These are phyloP conservation scores for Phyllosticta paracitricarpa DNA, from an alignment of 2,329 filamentous ascomycete genomes.

Conservation along the genomic window DNA sequence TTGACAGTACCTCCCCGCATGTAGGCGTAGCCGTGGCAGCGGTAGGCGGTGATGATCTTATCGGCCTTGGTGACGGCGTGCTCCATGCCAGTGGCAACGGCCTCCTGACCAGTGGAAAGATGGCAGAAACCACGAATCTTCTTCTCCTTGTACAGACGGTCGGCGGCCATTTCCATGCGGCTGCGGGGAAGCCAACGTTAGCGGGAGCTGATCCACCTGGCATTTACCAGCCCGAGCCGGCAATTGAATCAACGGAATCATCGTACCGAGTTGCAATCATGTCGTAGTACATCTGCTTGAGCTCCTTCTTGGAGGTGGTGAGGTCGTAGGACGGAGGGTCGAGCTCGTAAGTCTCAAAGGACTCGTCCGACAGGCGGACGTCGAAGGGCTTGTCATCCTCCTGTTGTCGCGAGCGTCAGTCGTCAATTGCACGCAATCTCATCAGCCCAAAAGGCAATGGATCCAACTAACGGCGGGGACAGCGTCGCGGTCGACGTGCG, in stretches of 20 bases:
- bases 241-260: neutral
- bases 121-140: slow-evolving; percentile 99
- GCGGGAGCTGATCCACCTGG: neutral
- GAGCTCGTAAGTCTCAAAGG: slow-evolving; percentile 98
- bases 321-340: slow-evolving; percentile 91
- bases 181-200: slow-evolving; percentile 36
- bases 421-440: neutral
- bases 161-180: slow-evolving; percentile 99
- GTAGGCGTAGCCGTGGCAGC: slow-evolving; percentile 95
- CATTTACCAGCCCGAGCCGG: neutral
- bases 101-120: slow-evolving; percentile 94
- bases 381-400: slow-evolving; percentile 90
- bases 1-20: slow-evolving; percentile 90
- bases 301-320: slow-evolving; percentile 89
- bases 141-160: slow-evolving; percentile 99
- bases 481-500: slow-evolving; percentile 71
- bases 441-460: neutral
- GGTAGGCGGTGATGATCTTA: slow-evolving; percentile 95
- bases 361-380: slow-evolving; percentile 90
- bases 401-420: slow-evolving; percentile 34
- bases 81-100: slow-evolving; percentile 93
- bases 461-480: slow-evolving; percentile 44
- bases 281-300: slow-evolving; percentile 98
- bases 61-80: slow-evolving; percentile 85
- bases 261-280: slow-evolving; percentile 89